Base-by-base conservation (phyloP, 345 rosid genomes). In the Lumnitzera racemosa region DNA sequence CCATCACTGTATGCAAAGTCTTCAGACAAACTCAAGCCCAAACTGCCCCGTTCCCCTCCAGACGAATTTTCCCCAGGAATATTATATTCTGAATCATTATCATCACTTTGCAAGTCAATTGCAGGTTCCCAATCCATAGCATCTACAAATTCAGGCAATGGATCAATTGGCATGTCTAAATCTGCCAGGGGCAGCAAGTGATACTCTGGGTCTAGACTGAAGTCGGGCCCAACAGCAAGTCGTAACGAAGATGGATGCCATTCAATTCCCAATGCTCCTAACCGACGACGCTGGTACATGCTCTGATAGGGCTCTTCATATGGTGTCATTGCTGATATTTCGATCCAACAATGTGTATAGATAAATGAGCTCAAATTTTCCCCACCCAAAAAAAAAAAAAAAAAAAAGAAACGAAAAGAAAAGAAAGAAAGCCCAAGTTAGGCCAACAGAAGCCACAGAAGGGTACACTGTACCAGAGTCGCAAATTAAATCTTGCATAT, bases 401-500 rank as follows among this genome's bases (percentile, higher is more conserved):
- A 15, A 58, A 29, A 14, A 59, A 55, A 65, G 16, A 67, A 54
- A 54, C 10, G n/a, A 25, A 54, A 13, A 12, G 31, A 5, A 13
- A 23, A 54, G 31, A n/a, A 54, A 23, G 24, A 23, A 31, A n/a
- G 24, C 20, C 46, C 17, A 36, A 48, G 46, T 43, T 25, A 25
- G 17, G 41, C 15, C 15, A 57, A 57, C 15, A 41, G 12, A 57
- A 4, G 8, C 23, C 17, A 25, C 49, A 57, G 48, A 15, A 57
- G 24, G 15, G 23, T 49, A 67, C 66, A 55, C 63, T 64, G 68
- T 67, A 95, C 99, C 96, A 65, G 97, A 90, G 73, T 95, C 99
- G 67, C 99, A 95, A 57, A 95, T 97, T 57, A 86, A 85, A 82
- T 95, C 99, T 80, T 90, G 96, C 88, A 95, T 73, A 79, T 95